Conservation (phyloP, 2,329 filamentous ascomycete species). For the Talaromyces sp. region DNA sequence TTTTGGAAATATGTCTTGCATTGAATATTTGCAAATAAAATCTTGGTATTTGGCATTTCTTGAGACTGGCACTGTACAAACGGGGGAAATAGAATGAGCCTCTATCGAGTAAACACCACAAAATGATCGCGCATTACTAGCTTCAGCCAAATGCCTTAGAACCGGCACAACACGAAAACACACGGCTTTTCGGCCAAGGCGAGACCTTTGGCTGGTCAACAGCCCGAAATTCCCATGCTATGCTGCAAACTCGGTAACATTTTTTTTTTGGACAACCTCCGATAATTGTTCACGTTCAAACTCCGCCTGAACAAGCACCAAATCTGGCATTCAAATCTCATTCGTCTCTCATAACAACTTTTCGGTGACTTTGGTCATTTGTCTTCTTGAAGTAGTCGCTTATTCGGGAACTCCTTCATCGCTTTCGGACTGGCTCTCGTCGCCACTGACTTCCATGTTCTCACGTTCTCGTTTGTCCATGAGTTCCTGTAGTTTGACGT, state of each 20-base stretch:
- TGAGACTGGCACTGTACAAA: neutral
- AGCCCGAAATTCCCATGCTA: conserved; percentile 3
- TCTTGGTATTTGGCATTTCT: neutral
- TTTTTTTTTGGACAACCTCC: neutral
- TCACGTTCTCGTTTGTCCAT: conserved; percentile 99
- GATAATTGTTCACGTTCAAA: conserved; percentile 1
- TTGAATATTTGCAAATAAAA: neutral
- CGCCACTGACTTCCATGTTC: conserved; percentile 95
- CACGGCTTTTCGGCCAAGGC: neutral
- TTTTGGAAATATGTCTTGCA: neutral
- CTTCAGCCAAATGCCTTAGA: neutral
- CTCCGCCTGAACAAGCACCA: neutral
- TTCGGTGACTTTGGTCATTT: neutral
- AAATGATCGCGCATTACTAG: neutral
- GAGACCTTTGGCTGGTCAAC: neutral
- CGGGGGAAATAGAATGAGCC: neutral
- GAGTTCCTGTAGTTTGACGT: conserved; percentile 90
- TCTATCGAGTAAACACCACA: neutral
- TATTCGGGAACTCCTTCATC: conserved; percentile 71
- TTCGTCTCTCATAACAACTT: neutral
- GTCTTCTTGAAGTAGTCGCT: conserved; percentile 7
- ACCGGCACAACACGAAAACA: neutral
- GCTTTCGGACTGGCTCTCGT: conserved; percentile 92
- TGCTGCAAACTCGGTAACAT: neutral
- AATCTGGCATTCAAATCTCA: neutral